A percentile compares a stretch with the other conserved stretches of the same genome.
These are phyloP conservation scores for Cryptococcus sp. DNA, from an alignment of 1,284 basidiomycete genomes.

Conservation along the genomic window DNA sequence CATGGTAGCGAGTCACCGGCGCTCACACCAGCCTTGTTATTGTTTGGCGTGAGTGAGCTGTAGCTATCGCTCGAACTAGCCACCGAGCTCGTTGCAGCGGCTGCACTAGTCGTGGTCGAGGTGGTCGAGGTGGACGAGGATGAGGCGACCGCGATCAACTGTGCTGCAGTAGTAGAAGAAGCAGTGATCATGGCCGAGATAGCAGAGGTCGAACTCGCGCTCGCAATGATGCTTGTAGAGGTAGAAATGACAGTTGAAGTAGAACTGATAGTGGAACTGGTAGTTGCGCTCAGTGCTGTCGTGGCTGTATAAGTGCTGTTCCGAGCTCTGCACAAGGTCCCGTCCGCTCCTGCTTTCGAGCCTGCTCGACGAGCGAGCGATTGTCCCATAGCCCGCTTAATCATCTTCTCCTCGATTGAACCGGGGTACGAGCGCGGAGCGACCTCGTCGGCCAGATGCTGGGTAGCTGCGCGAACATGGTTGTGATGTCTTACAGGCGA, in stretches of 20 bases:
- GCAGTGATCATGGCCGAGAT: slow-evolving; percentile 4
- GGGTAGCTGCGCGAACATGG: slow-evolving; percentile 13
- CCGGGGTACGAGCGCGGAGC: slow-evolving; percentile 2
- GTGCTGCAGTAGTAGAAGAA: slow-evolving; percentile 9
- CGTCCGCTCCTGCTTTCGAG: slow-evolving; percentile 7
- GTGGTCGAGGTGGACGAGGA: slow-evolving; percentile 6
- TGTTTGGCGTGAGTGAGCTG: slow-evolving; percentile 30
- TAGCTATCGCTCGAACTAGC: slow-evolving; percentile 5
- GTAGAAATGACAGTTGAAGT: neutral
- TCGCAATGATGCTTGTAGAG: neutral
- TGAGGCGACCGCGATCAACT: slow-evolving; percentile 5
- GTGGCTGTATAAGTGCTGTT: slow-evolving; percentile 5
- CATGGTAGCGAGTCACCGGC: slow-evolving; percentile 32
- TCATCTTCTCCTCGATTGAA: slow-evolving; percentile 22
- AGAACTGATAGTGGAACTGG: slow-evolving; percentile 1
- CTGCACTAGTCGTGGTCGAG: slow-evolving; percentile 6
- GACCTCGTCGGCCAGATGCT: slow-evolving; percentile 1
- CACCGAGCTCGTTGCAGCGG: slow-evolving; percentile 16
- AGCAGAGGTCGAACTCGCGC: neutral
- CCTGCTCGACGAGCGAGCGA: slow-evolving; percentile 9
- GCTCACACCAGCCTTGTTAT: slow-evolving; percentile 49
- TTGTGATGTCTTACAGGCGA: slow-evolving; percentile 13
- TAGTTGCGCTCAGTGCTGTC: neutral
- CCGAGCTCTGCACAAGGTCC: slow-evolving; percentile 11
- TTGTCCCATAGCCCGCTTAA: slow-evolving; percentile 5